Percentiles rank a stretch among this genome's conserved stretches.
These are phyloP conservation scores for Erodium texanum DNA, from an alignment of 441 rosid species.

Conservation along the genomic window DNA sequence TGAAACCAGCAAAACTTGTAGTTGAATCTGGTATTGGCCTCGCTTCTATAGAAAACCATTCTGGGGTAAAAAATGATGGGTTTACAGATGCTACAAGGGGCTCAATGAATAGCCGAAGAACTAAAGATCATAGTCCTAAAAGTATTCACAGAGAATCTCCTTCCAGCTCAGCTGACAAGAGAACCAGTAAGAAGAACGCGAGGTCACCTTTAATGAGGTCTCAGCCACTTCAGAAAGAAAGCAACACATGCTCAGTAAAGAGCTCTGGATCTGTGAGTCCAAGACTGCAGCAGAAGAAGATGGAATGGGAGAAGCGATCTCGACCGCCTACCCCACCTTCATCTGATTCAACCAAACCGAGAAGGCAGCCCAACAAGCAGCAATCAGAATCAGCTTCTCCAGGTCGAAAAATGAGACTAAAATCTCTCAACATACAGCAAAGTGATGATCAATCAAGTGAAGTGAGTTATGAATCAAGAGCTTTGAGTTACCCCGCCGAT, in stretches of 20 bases:
- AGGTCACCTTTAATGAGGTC: slow-evolving; percentile 40
- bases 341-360: slow-evolving; percentile 47
- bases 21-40: slow-evolving; percentile 44
- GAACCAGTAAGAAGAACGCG: slow-evolving; percentile 29
- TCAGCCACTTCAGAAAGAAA: slow-evolving; percentile 42
- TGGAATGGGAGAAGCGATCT: slow-evolving; percentile 50
- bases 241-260: slow-evolving; percentile 29
- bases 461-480: slow-evolving; percentile 46
- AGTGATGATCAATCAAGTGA: slow-evolving; percentile 62
- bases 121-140: slow-evolving; percentile 36
- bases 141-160: slow-evolving; percentile 29
- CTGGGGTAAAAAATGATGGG: slow-evolving; percentile 28
- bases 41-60: slow-evolving; percentile 43
- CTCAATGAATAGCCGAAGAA: slow-evolving; percentile 26
- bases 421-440: slow-evolving; percentile 32
- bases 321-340: slow-evolving; percentile 66
- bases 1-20: slow-evolving; percentile 78
- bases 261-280: slow-evolving; percentile 55
- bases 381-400: slow-evolving; percentile 37
- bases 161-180: slow-evolving; percentile 36
- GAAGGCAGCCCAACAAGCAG: slow-evolving; percentile 40
- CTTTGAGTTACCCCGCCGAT: slow-evolving; percentile 47
- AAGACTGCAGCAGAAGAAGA: slow-evolving; percentile 59
- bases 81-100: slow-evolving; percentile 30
- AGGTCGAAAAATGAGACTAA: slow-evolving; percentile 41